These are phyloP conservation scores for Stagonosporopsis cucurbitacearum DNA, from an alignment of 2,329 filamentous ascomycete species.

Conservation along the genomic window DNA sequence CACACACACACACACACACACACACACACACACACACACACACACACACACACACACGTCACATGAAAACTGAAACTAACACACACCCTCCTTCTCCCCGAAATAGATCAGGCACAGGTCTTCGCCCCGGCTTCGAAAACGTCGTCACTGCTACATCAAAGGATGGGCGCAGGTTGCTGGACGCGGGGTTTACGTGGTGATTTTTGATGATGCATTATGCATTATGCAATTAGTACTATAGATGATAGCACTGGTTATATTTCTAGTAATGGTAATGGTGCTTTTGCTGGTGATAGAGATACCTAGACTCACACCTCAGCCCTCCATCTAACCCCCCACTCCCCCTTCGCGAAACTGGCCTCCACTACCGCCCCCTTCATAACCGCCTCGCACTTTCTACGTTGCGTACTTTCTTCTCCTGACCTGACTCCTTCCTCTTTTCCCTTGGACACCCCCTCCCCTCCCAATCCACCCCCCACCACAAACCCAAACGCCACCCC, in stretches of 20 bases:
- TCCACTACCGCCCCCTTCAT: constrained; percentile 66
- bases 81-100: too few species aligned
- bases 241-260: too few species aligned
- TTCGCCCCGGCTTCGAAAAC: constrained; percentile 38
- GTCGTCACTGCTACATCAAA: constrained; percentile 26
- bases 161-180: constrained; percentile 27
- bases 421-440: constrained; percentile 21
- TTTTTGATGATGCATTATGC: too few species aligned
- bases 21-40: too few species aligned
- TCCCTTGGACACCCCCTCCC: constrained; percentile 10
- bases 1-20: too few species aligned
- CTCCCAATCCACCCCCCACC: constrained; percentile 31
- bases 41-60: too few species aligned
- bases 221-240: too few species aligned
- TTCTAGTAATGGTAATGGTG: too few species aligned
- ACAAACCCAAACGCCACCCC: constrained; percentile 63
- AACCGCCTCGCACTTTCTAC: constrained; percentile 63
- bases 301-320: constrained; percentile 48
- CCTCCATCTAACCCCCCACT: constrained; percentile 66
- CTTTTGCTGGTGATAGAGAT: too few species aligned
- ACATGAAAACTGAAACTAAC: too few species aligned
- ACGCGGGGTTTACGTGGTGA: constrained; percentile 28
- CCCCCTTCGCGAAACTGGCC: constrained; percentile 66
- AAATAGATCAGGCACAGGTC: constrained; percentile 38
- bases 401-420: too few species aligned